A percentile compares a stretch with the other conserved stretches of the same genome.
Evolutionary conservation across 257 asterid genomes (phyloP).

Genomic region (Scutellaria barbata): DNA sequence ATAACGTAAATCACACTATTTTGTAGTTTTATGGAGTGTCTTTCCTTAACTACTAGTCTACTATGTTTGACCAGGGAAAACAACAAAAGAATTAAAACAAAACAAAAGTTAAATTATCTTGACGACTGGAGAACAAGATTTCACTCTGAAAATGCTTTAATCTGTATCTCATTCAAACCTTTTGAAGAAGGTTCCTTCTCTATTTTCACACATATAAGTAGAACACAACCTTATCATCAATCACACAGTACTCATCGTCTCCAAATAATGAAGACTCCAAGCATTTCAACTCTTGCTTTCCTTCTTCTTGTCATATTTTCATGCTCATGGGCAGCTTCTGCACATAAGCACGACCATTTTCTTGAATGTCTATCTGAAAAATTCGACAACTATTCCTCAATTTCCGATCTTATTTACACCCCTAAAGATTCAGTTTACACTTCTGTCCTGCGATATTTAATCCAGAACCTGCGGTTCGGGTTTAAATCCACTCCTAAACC

Average conservation of each 20-base stretch:
- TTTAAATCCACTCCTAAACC: constrained; percentile 6
- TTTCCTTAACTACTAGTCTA: too few species aligned
- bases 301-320: neutral
- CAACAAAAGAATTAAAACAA: too few species aligned
- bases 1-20: too few species aligned
- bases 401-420: neutral
- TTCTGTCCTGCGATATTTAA: neutral
- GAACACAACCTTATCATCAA: neutral
- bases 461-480: neutral
- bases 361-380: neutral
- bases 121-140: too few species aligned
- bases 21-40: too few species aligned
- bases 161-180: too few species aligned
- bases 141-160: too few species aligned
- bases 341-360: neutral
- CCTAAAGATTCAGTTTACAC: neutral
- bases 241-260: neutral
- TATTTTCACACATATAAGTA: neutral
- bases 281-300: neutral
- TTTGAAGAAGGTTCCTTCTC: too few species aligned
- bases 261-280: neutral
- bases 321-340: constrained; percentile 4
- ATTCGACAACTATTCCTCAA: neutral
- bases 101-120: too few species aligned
- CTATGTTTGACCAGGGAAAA: too few species aligned